phyloP scores from a whole-genome alignment of 2,329 filamentous ascomycete genomes.

The Fusarium metavorans region DNA sequence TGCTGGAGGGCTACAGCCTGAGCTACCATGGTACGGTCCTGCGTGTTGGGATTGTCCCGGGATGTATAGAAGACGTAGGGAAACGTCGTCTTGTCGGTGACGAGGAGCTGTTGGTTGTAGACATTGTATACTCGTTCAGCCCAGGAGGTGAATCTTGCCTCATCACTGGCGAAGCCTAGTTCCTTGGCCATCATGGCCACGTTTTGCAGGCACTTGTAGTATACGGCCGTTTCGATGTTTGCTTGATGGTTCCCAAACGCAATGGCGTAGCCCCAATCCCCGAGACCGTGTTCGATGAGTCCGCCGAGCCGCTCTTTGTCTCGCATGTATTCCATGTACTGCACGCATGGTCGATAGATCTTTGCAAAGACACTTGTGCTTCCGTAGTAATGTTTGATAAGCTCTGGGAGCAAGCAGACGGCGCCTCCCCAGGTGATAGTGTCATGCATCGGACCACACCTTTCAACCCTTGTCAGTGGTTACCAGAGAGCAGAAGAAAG shows the following conservation, averaged over 20 bases:
- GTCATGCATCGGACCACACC: slow-evolving; percentile 60
- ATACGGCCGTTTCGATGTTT: slow-evolving; percentile 59
- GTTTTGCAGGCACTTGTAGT: slow-evolving; percentile 55
- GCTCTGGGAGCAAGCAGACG: slow-evolving; percentile 51
- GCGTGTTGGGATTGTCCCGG: slow-evolving; percentile 45
- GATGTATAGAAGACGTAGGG: slow-evolving; percentile 55
- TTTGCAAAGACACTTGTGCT: slow-evolving; percentile 52
- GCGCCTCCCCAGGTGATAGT: slow-evolving; percentile 59
- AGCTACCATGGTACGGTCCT: slow-evolving; percentile 53
- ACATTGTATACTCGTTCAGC: slow-evolving; percentile 47
- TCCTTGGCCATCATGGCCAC: slow-evolving; percentile 51
- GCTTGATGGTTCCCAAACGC: slow-evolving; percentile 58
- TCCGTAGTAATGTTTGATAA: slow-evolving; percentile 55
- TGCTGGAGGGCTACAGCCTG: slow-evolving; percentile 50
- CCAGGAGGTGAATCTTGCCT: slow-evolving; percentile 41
- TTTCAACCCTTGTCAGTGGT: slow-evolving; percentile 10
- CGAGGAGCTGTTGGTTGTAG: slow-evolving; percentile 51
- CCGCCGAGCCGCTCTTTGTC: slow-evolving; percentile 55
- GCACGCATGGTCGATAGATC: slow-evolving; percentile 51
- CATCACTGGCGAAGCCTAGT: slow-evolving; percentile 40
- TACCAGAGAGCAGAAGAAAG: neutral
- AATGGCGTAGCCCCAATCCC: slow-evolving; percentile 58
- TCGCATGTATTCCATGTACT: slow-evolving; percentile 57
- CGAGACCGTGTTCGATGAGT: slow-evolving; percentile 56
- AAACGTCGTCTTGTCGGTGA: slow-evolving; percentile 44